phyloP scores from a whole-genome alignment of 2,329 filamentous ascomycete genomes.

The Ophiostoma pallidulum region DNA sequence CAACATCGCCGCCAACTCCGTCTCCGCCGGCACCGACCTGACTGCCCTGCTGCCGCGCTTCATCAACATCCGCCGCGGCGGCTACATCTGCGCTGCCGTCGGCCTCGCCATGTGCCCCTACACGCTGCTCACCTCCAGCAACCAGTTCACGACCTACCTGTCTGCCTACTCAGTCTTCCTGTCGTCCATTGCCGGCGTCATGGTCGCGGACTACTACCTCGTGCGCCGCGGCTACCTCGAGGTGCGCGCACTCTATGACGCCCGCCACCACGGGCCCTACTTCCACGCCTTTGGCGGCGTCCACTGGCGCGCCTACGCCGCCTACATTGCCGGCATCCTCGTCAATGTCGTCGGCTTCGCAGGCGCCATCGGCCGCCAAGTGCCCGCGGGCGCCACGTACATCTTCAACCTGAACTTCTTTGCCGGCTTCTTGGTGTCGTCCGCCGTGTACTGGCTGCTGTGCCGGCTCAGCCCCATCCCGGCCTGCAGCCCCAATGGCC shows the following conservation, averaged over 20 bases:
- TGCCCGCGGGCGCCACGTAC: slow-evolving; percentile 71
- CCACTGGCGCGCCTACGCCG: slow-evolving; percentile 74
- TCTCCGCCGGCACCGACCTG: slow-evolving; percentile 75
- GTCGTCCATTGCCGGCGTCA: slow-evolving; percentile 88
- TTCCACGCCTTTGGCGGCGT: slow-evolving; percentile 64
- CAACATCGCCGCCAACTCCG: slow-evolving; percentile 79
- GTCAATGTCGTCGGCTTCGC: slow-evolving; percentile 91
- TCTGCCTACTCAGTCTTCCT: slow-evolving; percentile 90
- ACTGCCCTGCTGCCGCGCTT: slow-evolving; percentile 70
- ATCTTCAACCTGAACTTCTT: slow-evolving; percentile 92
- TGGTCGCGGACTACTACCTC: slow-evolving; percentile 78
- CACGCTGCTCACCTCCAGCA: slow-evolving; percentile 63
- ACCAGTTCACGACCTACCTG: slow-evolving; percentile 85
- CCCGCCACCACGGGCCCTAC: slow-evolving; percentile 57
- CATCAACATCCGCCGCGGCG: slow-evolving; percentile 76
- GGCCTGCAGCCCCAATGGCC: slow-evolving; percentile 51
- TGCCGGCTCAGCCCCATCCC: slow-evolving; percentile 63
- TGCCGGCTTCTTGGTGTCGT: slow-evolving; percentile 65
- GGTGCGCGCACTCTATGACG: slow-evolving; percentile 69
- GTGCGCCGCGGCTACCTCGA: slow-evolving; percentile 76
- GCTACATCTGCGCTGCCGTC: slow-evolving; percentile 72
- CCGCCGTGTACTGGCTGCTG: slow-evolving; percentile 57
- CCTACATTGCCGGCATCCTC: slow-evolving; percentile 74
- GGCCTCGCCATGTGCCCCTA: slow-evolving; percentile 83
- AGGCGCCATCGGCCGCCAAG: slow-evolving; percentile 60